Percentiles rank a stretch among this genome's conserved stretches.
Conservation (phyloP, 305 asterid species). For the Fraxinus baroniana region DNA sequence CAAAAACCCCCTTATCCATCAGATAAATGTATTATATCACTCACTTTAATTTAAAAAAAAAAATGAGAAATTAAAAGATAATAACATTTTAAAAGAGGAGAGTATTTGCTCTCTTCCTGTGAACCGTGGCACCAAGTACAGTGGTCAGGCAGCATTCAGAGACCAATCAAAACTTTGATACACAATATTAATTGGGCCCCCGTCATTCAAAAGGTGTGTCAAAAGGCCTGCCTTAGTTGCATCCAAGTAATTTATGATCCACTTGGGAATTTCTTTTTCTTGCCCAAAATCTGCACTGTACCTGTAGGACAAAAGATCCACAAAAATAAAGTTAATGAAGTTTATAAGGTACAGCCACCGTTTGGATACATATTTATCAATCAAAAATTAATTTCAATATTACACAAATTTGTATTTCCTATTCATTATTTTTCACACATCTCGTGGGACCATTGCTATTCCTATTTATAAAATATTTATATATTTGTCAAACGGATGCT, state of each 20-base stretch:
- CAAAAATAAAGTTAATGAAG: neutral
- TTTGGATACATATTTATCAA: neutral
- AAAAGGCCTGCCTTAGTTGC: conserved; percentile 83
- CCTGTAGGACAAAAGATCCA: conserved; percentile 40
- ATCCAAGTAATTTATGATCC: conserved; percentile 71
- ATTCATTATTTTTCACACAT: neutral
- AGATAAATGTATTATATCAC: neutral
- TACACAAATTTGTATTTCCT: neutral
- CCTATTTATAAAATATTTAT: neutral
- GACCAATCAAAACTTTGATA: conserved; percentile 79
- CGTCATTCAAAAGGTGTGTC: conserved; percentile 76
- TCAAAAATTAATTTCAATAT: no score
- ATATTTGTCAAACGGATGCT: neutral
- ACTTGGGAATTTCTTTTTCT: conserved; percentile 61
- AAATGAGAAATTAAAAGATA: neutral
- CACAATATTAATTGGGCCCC: conserved; percentile 54
- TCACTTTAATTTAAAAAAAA: neutral
- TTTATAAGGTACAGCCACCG: neutral
- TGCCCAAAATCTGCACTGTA: conserved; percentile 82
- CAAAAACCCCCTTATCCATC: neutral
- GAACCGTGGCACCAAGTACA: neutral
- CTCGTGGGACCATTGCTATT: neutral
- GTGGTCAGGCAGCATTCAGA: conserved; percentile 47
- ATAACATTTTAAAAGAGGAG: neutral
- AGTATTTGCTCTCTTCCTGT: neutral